Conservation (phyloP, 176 grass and related monocot species). For the Lolium perenne region DNA sequence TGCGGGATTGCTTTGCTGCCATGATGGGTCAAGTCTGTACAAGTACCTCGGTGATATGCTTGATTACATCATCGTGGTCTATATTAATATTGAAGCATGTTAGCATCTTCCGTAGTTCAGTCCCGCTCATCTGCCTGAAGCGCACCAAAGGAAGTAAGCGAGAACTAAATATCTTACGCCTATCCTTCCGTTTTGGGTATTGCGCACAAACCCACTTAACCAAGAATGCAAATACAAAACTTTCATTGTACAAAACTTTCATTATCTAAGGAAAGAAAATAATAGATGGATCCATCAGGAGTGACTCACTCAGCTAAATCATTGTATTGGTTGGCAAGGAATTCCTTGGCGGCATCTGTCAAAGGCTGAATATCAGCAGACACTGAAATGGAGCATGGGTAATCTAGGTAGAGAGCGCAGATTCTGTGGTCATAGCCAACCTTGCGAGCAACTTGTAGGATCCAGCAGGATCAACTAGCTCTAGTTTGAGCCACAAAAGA, state of each 20-base stretch:
- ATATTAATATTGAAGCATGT: no score
- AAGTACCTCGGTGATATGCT: background rate
- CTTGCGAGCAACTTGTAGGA: constrained; percentile 79
- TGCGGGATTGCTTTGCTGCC: background rate
- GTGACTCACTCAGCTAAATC: constrained; percentile 49
- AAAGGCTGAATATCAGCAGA: constrained; percentile 58
- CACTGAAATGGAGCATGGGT: constrained; percentile 64
- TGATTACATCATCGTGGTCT: no score
- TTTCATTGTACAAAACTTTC: no score
- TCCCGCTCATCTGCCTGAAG: constrained; percentile 77
- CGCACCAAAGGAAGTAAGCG: constrained; percentile 65
- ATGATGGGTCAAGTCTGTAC: background rate
- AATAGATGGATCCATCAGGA: no score
- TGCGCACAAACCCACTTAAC: constrained; percentile 12
- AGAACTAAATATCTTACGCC: constrained; percentile 63
- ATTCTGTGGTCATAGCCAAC: constrained; percentile 83
- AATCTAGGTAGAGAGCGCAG: constrained; percentile 72
- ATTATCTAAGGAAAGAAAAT: no score
- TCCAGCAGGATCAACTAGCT: no score
- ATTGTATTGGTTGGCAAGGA: constrained; percentile 57
- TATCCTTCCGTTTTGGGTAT: constrained; percentile 65
- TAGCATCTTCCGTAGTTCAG: constrained; percentile 77
- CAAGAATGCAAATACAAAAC: no score
- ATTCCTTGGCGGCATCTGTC: constrained; percentile 62
- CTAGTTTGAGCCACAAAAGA: no score